A percentile compares a stretch with the other conserved stretches of the same genome.
Evolutionary conservation across 352 stramenopile species (phyloP).

Genomic region (Globisporangium cystogenes): DNA sequence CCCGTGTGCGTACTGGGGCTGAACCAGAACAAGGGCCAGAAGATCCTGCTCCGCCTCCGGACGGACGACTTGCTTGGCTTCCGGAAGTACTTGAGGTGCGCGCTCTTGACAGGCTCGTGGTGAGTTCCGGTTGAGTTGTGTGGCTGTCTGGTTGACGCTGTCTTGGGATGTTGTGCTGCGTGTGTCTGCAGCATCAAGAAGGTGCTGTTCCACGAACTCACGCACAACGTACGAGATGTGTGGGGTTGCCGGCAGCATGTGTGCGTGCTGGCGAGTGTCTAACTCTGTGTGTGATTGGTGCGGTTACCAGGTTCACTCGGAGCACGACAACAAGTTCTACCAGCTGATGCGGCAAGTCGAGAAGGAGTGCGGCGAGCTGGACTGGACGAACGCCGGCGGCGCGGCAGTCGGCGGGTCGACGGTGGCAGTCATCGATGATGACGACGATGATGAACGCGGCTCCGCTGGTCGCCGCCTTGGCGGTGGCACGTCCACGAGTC

Average conservation of each 20-base stretch:
- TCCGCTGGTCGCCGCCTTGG: constrained; percentile 26
- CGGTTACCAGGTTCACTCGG: constrained; percentile 53
- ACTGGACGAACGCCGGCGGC: constrained; percentile 53
- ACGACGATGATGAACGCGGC: constrained; percentile 3
- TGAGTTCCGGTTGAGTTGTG: not conserved
- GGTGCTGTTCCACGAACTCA: constrained; percentile 93
- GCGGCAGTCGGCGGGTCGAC: constrained; percentile 26
- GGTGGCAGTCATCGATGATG: constrained; percentile 11
- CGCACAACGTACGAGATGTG: constrained; percentile 82
- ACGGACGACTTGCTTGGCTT: constrained; percentile 94
- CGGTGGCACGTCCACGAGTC: constrained; percentile 25
- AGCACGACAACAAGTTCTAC: constrained; percentile 80
- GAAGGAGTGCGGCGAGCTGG: constrained; percentile 60
- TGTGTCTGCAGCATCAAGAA: constrained; percentile 81
- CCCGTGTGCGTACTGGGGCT: constrained; percentile 89
- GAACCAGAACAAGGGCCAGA: constrained; percentile 94
- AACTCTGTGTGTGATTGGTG: not conserved
- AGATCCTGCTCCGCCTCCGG: constrained; percentile 91
- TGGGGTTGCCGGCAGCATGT: no score
- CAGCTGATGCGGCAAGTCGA: constrained; percentile 78
- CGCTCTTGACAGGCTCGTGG: no score
- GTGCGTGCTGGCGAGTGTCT: not conserved
- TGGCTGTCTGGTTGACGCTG: not conserved
- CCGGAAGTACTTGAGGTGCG: constrained; percentile 78
- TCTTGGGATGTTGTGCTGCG: not conserved